Base-by-base conservation (phyloP, 768 basidiomycete genomes). In the Mrakia blollopis region DNA sequence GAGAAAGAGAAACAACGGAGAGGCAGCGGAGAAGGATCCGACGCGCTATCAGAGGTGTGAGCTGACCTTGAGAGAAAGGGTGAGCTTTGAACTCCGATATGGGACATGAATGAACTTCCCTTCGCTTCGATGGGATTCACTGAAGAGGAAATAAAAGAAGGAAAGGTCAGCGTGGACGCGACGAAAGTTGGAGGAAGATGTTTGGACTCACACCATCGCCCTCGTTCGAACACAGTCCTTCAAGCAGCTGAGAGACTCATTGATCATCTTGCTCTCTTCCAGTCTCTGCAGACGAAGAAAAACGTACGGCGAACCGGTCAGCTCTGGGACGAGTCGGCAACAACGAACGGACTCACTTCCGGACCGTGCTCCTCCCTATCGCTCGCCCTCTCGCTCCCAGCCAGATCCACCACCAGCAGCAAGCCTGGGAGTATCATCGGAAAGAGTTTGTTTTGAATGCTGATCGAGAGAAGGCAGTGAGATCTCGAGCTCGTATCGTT, bases 61-160 rank as follows among this genome's bases (percentile, higher is more conserved):
- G 68, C 63, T 18, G n/a, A 74, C 73, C 73, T 76, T 76, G 60
- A 76, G 71, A 23, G 75, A 69, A 7, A 76, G 44, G 37, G 75
- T 76, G 37, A 76, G 70, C 75, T 76, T 76, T 5, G 75, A 76
- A 13, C 39, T 39, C 11, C 75, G 75, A 41, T 76, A 76, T 14
- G 69, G 69, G 30, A 76, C 65, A 32, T 76, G 75, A 13, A 54
- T 68, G 28, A 39, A 75, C 57, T n/a, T 21, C 28, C 67, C 52
- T 28, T 30, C 21, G n/a, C 28, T n/a, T 8, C 47, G 62, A 16
- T 75, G 37, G 1, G 28, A 30, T 5, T 75, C 73, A 8, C 73
- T 74, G 73, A 9, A 5, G n/a, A n/a, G n/a, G 30, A 41, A 54
- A 23, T 6, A 28, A 14, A 28, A 21, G 14, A 47, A 10, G 14